Evolutionary conservation across 345 rosid species (phyloP), one percentile per base, ranked within the genome.

Genomic region (Arabidopsis arenosa): DNA sequence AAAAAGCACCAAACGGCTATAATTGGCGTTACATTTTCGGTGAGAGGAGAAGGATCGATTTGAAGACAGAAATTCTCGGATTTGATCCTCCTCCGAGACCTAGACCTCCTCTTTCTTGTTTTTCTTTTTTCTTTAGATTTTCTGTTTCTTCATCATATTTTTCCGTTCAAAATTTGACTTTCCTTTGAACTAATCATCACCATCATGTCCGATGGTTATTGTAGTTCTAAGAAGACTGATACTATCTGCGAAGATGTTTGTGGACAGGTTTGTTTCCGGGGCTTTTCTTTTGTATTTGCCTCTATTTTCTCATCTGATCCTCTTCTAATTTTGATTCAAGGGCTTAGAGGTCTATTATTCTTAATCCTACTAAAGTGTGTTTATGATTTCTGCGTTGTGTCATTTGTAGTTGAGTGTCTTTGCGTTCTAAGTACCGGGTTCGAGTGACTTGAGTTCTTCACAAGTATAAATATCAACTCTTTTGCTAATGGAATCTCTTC

Each of bases 201-300:
- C 79, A 80, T 70, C 83, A 90, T 90, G 96, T 64, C 85, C 49
- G 88, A 82, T 69, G 89, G 86, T 37, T 86, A 86, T 79, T 84
- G 73, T 73, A 86, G 74, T 83, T 90, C 89, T 13, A 93, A 93
- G 90, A 93, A 93, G 82, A 86, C 93, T 59, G 92, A 89, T 77
- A 87, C 82, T 72, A 80, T 85, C 9, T 88, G 93, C 73, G 11
- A 17, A 7, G 9, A 17, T 48, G 23, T 48, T 48, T 48, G 53
- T 48, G 93, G 93, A 70, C 79, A 89, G 96, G 96, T 90, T 28
- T 28, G 1, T 23, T 23, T 21, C 23, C 1, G 23, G 65, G 43
- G 15, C 26, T 26, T 12, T 53, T 26, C 1, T 13, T 44, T 5
- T 33, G 6, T 35, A 35, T 35, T 6, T 23, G 26, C 26, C 0